Evolutionary conservation across 1,284 basidiomycete genomes (phyloP).

Genomic region (Xerocomus cyaneibrunnescens): DNA sequence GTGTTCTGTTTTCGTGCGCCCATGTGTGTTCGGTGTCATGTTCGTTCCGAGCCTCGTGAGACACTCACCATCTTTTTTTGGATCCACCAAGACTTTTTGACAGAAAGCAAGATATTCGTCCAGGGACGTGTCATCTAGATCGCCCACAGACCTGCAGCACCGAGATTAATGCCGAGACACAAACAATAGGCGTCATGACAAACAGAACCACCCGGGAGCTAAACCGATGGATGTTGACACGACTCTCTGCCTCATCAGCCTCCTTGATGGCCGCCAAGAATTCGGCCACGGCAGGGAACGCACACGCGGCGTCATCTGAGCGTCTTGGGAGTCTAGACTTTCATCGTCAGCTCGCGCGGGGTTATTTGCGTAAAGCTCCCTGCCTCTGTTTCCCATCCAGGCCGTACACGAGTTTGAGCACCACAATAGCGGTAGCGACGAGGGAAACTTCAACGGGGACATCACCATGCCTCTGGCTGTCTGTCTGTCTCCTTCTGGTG

Average conservation of each 20-base stretch:
- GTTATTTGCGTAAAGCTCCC: slow-evolving; percentile 3
- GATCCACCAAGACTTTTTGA: slow-evolving; percentile 51
- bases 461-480: slow-evolving; percentile 55
- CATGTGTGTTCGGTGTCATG: slow-evolving; percentile 16
- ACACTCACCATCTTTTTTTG: slow-evolving; percentile 25
- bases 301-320: slow-evolving; percentile 57
- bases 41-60: slow-evolving; percentile 10
- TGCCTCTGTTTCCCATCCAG: slow-evolving; percentile 70
- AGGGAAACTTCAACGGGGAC: slow-evolving; percentile 78
- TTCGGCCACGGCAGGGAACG: slow-evolving; percentile 55
- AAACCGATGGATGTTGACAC: slow-evolving; percentile 35
- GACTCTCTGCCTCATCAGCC: slow-evolving; percentile 37
- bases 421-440: slow-evolving; percentile 62
- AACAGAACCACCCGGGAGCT: slow-evolving; percentile 38
- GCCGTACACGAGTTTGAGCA: slow-evolving; percentile 83
- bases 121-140: slow-evolving; percentile 52
- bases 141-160: slow-evolving; percentile 50
- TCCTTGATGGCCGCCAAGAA: slow-evolving; percentile 51
- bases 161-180: slow-evolving; percentile 14
- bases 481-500: slow-evolving; percentile 39
- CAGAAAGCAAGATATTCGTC: slow-evolving; percentile 73
- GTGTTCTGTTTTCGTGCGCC: slow-evolving; percentile 14
- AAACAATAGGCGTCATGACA: slow-evolving; percentile 18
- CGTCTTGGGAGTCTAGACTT: slow-evolving; percentile 47
- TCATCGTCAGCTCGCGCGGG: slow-evolving; percentile 10